phyloP scores from a whole-genome alignment of 768 basidiomycete genomes.

The Tulasnella sp. region DNA sequence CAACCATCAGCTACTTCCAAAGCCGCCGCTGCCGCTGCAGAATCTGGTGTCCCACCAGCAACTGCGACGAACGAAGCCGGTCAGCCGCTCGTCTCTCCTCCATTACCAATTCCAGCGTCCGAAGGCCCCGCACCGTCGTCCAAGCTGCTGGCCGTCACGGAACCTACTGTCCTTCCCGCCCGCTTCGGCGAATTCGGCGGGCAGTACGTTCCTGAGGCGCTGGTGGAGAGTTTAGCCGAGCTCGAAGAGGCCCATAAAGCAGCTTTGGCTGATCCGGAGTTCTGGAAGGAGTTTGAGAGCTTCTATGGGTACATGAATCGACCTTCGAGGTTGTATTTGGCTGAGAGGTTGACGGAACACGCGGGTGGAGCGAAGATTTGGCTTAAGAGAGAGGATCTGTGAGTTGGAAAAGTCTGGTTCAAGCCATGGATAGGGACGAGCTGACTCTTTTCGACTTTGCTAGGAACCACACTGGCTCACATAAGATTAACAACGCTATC shows the following conservation, averaged over 20 bases:
- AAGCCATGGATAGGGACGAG: background rate
- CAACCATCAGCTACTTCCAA: slow-evolving; percentile 22
- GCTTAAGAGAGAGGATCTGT: slow-evolving; percentile 95
- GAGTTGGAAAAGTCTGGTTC: slow-evolving; percentile 35
- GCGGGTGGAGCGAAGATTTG: slow-evolving; percentile 94
- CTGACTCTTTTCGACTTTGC: slow-evolving; percentile 24
- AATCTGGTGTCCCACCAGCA: slow-evolving; percentile 31
- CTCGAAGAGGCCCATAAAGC: slow-evolving; percentile 83
- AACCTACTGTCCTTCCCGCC: slow-evolving; percentile 57
- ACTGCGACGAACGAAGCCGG: slow-evolving; percentile 30
- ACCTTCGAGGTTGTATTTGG: slow-evolving; percentile 86
- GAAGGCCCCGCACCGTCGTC: slow-evolving; percentile 36
- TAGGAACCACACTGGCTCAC: slow-evolving; percentile 96
- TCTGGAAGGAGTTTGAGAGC: slow-evolving; percentile 86
- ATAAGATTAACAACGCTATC: slow-evolving; percentile 99
- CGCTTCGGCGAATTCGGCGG: slow-evolving; percentile 96
- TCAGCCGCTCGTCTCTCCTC: slow-evolving; percentile 32
- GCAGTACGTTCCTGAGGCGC: slow-evolving; percentile 93
- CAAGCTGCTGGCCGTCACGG: slow-evolving; percentile 38
- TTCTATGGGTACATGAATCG: slow-evolving; percentile 93
- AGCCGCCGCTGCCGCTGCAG: slow-evolving; percentile 34
- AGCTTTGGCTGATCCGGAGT: slow-evolving; percentile 82
- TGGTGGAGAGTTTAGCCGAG: slow-evolving; percentile 89
- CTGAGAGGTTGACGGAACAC: slow-evolving; percentile 83
- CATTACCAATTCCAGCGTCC: slow-evolving; percentile 38